These are phyloP conservation scores for Zasmidium angulare DNA, from an alignment of 2,329 filamentous ascomycete genomes.

Conservation along the genomic window DNA sequence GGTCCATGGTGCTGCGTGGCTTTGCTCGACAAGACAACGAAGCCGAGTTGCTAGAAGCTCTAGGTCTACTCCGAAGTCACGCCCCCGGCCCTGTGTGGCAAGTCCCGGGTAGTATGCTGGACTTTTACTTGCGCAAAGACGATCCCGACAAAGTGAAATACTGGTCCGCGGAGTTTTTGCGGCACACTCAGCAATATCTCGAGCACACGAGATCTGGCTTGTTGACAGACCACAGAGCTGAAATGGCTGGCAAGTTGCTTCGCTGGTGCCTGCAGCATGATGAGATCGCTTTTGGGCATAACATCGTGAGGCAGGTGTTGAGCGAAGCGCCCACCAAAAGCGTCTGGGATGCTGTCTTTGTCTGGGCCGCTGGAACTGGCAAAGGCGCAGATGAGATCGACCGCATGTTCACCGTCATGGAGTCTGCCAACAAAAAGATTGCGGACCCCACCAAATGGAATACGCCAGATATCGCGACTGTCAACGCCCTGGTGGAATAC, in stretches of 20 bases:
- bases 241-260: conserved; percentile 8
- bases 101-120: conserved; percentile 32
- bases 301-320: conserved; percentile 52
- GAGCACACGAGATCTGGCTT: not conserved
- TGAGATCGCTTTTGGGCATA: conserved; percentile 62
- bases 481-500: conserved; percentile 74
- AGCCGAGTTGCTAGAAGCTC: conserved; percentile 57
- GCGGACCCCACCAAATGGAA: conserved; percentile 47
- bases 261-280: conserved; percentile 43
- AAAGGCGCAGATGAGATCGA: conserved; percentile 71
- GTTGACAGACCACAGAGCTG: not conserved
- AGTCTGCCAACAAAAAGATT: conserved; percentile 30
- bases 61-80: conserved; percentile 47
- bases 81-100: not conserved
- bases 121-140: conserved; percentile 61
- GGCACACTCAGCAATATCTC: not conserved
- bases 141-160: conserved; percentile 61
- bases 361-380: conserved; percentile 72
- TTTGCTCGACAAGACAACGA: conserved; percentile 62
- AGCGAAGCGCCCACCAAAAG: conserved; percentile 29
- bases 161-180: conserved; percentile 55
- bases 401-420: conserved; percentile 70
- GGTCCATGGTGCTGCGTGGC: conserved; percentile 45
- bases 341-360: conserved; percentile 69
- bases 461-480: conserved; percentile 64